phyloP scores from a whole-genome alignment of 257 asterid species.

The Gentiana dahurica region DNA sequence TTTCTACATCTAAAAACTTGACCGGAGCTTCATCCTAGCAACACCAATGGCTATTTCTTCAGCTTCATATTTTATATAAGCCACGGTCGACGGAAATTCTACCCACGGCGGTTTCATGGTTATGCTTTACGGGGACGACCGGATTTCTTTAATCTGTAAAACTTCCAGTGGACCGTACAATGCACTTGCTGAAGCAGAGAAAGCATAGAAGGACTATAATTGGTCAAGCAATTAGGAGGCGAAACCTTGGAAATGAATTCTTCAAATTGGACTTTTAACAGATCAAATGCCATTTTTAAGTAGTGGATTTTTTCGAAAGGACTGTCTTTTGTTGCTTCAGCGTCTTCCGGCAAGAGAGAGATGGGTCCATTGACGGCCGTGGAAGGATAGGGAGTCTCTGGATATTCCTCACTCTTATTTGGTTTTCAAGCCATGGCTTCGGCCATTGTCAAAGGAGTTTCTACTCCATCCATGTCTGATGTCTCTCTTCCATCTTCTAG shows the following conservation, averaged over 20 bases:
- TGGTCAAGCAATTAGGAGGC: conserved; percentile 10
- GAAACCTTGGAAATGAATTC: conserved; percentile 9
- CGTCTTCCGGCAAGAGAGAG: conserved; percentile 15
- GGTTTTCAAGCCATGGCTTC: too few relatives aligned
- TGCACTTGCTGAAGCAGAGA: conserved; percentile 7
- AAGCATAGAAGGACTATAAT: conserved; percentile 8
- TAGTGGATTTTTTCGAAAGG: conserved; percentile 10
- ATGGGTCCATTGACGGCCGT: conserved; percentile 10
- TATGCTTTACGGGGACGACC: neutral
- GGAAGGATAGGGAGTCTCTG: conserved; percentile 20
- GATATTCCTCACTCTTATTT: conserved; percentile 6
- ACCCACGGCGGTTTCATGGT: neutral
- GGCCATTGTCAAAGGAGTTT: too few relatives aligned
- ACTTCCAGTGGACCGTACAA: neutral
- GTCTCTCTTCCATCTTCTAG: too few relatives aligned
- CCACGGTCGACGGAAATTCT: neutral
- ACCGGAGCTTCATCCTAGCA: too few relatives aligned
- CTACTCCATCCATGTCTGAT: too few relatives aligned
- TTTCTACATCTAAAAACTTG: too few relatives aligned
- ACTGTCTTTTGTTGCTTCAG: conserved; percentile 26
- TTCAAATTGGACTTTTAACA: conserved; percentile 9
- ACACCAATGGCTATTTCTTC: too few relatives aligned
- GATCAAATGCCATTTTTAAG: conserved; percentile 11
- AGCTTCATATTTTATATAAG: conserved; percentile 3
- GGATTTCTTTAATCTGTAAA: neutral